Evolutionary conservation across 768 basidiomycete species (phyloP).

Genomic region (Pleurotus cornucopiae): DNA sequence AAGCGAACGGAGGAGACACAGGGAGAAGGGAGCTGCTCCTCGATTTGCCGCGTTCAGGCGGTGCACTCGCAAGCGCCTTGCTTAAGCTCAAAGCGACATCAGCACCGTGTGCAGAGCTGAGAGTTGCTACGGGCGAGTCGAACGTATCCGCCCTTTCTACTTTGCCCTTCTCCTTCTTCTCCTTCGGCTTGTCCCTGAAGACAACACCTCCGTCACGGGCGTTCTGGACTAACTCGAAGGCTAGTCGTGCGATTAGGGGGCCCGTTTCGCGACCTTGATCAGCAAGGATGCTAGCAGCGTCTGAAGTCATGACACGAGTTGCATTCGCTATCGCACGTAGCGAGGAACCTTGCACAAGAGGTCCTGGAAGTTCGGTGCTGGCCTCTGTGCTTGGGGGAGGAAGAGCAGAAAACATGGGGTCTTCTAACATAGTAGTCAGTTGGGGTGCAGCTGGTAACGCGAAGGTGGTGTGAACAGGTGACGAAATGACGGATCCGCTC

Average conservation of each 20-base stretch:
- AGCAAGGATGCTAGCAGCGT: conserved; percentile 67
- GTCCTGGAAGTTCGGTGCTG: conserved; percentile 19
- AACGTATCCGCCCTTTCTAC: conserved; percentile 15
- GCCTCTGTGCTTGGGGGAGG: conserved; percentile 16
- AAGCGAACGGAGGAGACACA: conserved; percentile 39
- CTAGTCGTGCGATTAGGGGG: conserved; percentile 56
- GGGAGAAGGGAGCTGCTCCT: conserved; percentile 26
- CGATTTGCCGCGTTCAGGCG: conserved; percentile 28
- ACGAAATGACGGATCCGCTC: conserved; percentile 25
- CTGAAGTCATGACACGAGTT: conserved; percentile 83
- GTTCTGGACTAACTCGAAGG: conserved; percentile 61
- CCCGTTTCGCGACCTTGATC: conserved; percentile 66
- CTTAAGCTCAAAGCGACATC: conserved; percentile 45
- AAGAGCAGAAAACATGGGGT: conserved; percentile 11
- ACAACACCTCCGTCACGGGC: conserved; percentile 60
- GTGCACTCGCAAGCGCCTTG: conserved; percentile 37
- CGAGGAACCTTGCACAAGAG: conserved; percentile 54
- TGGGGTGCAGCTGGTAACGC: conserved; percentile 39
- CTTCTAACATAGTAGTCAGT: conserved; percentile 37
- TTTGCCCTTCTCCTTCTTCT: conserved; percentile 34
- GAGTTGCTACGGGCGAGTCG: conserved; percentile 36
- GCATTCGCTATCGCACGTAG: conserved; percentile 78
- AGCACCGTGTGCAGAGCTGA: conserved; percentile 34
- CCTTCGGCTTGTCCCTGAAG: conserved; percentile 46
- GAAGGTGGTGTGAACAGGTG: conserved; percentile 36